phyloP scores from a whole-genome alignment of 371 early-diverging fungal species.

The Coemansia sp. region DNA sequence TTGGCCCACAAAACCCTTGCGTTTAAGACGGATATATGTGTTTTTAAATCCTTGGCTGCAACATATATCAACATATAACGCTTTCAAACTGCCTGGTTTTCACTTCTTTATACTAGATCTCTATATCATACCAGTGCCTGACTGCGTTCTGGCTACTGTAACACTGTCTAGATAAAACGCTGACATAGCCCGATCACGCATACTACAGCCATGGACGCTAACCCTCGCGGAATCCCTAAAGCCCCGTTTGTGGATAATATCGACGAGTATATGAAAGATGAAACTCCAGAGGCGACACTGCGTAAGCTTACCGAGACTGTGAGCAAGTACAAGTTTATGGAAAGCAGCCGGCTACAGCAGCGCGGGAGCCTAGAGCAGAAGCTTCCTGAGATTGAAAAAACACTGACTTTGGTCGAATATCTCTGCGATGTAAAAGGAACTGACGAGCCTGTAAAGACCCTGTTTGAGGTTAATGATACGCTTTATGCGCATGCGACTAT shows the following conservation, averaged over 20 bases:
- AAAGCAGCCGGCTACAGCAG: constrained; percentile 79
- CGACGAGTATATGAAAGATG: constrained; percentile 76
- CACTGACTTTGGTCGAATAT: constrained; percentile 80
- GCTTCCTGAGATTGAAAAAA: constrained; percentile 95
- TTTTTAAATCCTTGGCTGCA: too few relatives aligned
- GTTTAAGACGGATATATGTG: too few relatives aligned
- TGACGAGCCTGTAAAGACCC: constrained; percentile 73
- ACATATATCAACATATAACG: too few relatives aligned
- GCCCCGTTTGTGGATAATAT: constrained; percentile 96
- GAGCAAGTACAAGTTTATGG: constrained; percentile 98
- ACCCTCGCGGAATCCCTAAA: constrained; percentile 91
- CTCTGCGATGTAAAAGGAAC: constrained; percentile 64
- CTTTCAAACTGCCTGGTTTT: too few relatives aligned
- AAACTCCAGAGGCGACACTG: constrained; percentile 78
- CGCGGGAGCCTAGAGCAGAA: constrained; percentile 81
- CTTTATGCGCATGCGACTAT: constrained; percentile 85
- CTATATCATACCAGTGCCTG: too few relatives aligned
- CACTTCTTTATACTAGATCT: too few relatives aligned
- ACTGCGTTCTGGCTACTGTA: too few relatives aligned
- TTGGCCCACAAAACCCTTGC: constrained; percentile 2
- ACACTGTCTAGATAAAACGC: too few relatives aligned
- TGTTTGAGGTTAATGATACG: constrained; percentile 93
- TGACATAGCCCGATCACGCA: too few relatives aligned
- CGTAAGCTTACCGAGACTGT: constrained; percentile 90
- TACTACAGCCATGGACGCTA: constrained; percentile 55